Evolutionary conservation across 306 rosid species (phyloP), one percentile per base, ranked within the genome.

Genomic region (Geum urbanum): DNA sequence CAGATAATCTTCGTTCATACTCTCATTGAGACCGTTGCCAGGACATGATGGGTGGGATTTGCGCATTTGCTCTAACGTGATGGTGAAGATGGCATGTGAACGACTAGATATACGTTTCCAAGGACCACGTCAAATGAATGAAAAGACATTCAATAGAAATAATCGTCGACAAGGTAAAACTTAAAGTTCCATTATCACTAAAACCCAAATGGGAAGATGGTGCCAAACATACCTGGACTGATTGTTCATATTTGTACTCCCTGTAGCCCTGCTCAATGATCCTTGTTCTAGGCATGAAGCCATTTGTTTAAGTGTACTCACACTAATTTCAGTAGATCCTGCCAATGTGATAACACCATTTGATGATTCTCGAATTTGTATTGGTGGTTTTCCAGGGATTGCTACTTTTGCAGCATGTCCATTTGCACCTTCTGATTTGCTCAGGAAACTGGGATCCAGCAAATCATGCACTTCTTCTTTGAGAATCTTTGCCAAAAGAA

Each of bases 11-110:
- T 91, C 96, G 60, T 80, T 87, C 88, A 86, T 79, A 71, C 79
- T 64, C 66, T 76, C 97, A 76, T 73, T 70, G 54, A 72, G 78
- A 72, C 76, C 67, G 63, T 86, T 90, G 14, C 82, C 77, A 45
- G 91, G 77, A 76, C 56, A 70, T 71, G 76, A 70, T 22, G 77
- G 72, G 73, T 75, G 86, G 74, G 76, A 67, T 83, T 87, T 95
- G 40, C 73, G 85, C 96, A 95, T 95, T 89, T 95, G 99, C 91
- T 95, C 99, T 72, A 95, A 78, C 60, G 99, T 89, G 78, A 95
- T 91, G 79, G 99, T 95, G 89, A 95, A 95, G 82, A 95, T 95
- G 75, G 99, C 99, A 82, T 95, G 99, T 54, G 99, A 95, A 67
- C 99, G 99, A 67, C 99, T 95, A 76, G 63, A 78, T 58, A 77